phyloP scores from a whole-genome alignment of 2,329 filamentous ascomycete genomes.

The Fusarium sp. region DNA sequence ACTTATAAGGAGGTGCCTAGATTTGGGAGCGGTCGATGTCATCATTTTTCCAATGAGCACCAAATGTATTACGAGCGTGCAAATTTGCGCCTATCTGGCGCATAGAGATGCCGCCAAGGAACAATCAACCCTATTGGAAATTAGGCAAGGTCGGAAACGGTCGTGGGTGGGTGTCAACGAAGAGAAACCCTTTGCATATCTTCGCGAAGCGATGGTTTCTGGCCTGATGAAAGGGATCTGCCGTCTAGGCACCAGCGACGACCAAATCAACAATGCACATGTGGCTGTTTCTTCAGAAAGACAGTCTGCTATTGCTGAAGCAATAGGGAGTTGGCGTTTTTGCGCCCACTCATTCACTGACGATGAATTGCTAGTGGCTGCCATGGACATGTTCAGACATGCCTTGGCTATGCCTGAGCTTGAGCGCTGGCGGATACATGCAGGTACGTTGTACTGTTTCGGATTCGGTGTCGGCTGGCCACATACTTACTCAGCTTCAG shows the following conservation, averaged over 20 bases:
- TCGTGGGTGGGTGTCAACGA: slow-evolving; percentile 93
- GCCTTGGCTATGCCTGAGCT: slow-evolving; percentile 85
- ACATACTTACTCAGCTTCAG: slow-evolving; percentile 63
- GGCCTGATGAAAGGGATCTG: slow-evolving; percentile 91
- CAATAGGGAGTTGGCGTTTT: slow-evolving; percentile 86
- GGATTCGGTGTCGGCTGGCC: slow-evolving; percentile 14
- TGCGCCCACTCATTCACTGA: slow-evolving; percentile 90
- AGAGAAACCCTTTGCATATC: slow-evolving; percentile 87
- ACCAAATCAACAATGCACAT: slow-evolving; percentile 72
- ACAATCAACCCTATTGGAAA: slow-evolving; percentile 77
- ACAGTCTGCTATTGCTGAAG: slow-evolving; percentile 72
- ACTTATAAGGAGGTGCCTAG: slow-evolving; percentile 78
- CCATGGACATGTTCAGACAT: slow-evolving; percentile 91
- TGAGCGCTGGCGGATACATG: slow-evolving; percentile 81
- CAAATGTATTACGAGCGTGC: slow-evolving; percentile 79
- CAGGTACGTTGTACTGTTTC: slow-evolving; percentile 67
- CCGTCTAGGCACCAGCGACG: slow-evolving; percentile 72
- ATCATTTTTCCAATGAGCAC: slow-evolving; percentile 82
- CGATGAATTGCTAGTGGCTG: slow-evolving; percentile 88
- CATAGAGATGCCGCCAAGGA: slow-evolving; percentile 81
- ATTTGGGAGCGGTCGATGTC: slow-evolving; percentile 88
- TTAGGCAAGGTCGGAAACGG: slow-evolving; percentile 81
- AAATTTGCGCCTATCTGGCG: slow-evolving; percentile 85
- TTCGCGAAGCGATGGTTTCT: slow-evolving; percentile 94
- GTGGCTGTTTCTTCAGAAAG: slow-evolving; percentile 76